Evolutionary conservation across 768 basidiomycete species (phyloP), one percentile per base, ranked within the genome.

Genomic region (Chalciporus sphaerocephalus): DNA sequence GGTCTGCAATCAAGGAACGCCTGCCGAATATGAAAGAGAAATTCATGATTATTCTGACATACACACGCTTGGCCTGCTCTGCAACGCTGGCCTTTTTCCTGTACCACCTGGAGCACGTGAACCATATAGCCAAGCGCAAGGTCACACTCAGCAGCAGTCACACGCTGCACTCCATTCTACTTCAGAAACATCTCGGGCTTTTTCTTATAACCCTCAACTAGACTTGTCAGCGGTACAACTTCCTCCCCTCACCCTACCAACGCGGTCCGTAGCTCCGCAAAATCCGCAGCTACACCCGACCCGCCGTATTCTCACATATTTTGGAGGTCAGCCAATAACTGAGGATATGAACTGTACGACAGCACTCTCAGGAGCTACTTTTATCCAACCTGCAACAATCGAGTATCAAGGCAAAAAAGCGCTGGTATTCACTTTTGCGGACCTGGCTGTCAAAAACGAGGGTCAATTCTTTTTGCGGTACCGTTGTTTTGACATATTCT

Each of bases 61-160:
- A 36, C 76, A 82, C 44, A 70, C 70, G n/a, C 71, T 79, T 23
- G 88, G 87, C 2, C 70, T 88, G 11, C 60, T 91, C 13, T 89
- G 88, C 62, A 85, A 82, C 3, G 85, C 86, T 32, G 88, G 90
- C 64, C 70, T 91, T 15, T 87, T 86, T 51, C 83, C 81, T 4
- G 76, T 86, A 7, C 70, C 74, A 44, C 48, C 46, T 24, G 27
- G 54, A 51, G 33, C 39, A 10, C 54, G 54, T 17, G 30, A 52
- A 7, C 27, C 40, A 8, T 33, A 38, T 38, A 28, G 37, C 21
- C 25, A 46, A 22, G 34, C 24, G 7, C 52, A 44, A 18, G 36
- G 30, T 28, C 52, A 34, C 18, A 42, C 45, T 25, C 58, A 51
- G 21, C 53, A 23, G 47, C 62, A 15, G 15, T 18, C 46, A 24